A percentile compares a stretch with the other conserved stretches of the same genome.
Conservation (phyloP, 1,284 basidiomycete species). For the Ceratobasidium sp. region DNA sequence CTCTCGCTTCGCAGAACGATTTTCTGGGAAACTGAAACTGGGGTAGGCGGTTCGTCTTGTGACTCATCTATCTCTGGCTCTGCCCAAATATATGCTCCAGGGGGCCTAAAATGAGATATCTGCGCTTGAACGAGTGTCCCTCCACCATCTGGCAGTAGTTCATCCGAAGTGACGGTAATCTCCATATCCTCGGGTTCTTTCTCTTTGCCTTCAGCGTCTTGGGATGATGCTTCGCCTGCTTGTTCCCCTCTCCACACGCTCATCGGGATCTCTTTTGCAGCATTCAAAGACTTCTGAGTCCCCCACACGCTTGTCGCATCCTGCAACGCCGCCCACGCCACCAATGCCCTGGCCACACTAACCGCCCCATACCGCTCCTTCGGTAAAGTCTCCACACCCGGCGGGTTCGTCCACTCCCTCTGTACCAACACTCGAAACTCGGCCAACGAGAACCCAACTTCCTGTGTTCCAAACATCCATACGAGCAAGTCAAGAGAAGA, state of each 20-base stretch:
- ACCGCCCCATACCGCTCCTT: constrained; percentile 71
- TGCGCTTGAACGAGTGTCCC: constrained; percentile 49
- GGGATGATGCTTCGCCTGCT: background rate
- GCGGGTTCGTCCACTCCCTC: constrained; percentile 75
- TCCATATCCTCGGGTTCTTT: constrained; percentile 50
- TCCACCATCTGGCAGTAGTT: constrained; percentile 46
- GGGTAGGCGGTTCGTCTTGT: background rate
- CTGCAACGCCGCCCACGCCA: constrained; percentile 82
- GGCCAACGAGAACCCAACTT: constrained; percentile 75
- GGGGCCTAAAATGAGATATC: constrained; percentile 43
- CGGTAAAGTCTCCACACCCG: constrained; percentile 67
- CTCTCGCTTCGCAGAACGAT: constrained; percentile 18
- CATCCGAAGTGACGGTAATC: constrained; percentile 47
- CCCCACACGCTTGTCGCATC: constrained; percentile 83
- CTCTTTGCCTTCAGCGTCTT: constrained; percentile 35
- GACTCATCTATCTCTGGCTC: constrained; percentile 23
- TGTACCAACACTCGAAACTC: constrained; percentile 81
- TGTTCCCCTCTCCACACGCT: constrained; percentile 53
- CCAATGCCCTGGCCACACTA: constrained; percentile 74
- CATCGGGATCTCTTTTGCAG: constrained; percentile 75
- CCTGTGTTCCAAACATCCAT: constrained; percentile 75
- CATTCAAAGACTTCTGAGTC: constrained; percentile 74
- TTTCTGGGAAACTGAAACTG: background rate
- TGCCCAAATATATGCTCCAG: constrained; percentile 31
- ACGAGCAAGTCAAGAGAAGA: constrained; percentile 79